A percentile compares a stretch with the other conserved stretches of the same genome.
These are phyloP conservation scores for Porcisia hertigi DNA, from an alignment of 208 protist genomes.

Conservation along the genomic window DNA sequence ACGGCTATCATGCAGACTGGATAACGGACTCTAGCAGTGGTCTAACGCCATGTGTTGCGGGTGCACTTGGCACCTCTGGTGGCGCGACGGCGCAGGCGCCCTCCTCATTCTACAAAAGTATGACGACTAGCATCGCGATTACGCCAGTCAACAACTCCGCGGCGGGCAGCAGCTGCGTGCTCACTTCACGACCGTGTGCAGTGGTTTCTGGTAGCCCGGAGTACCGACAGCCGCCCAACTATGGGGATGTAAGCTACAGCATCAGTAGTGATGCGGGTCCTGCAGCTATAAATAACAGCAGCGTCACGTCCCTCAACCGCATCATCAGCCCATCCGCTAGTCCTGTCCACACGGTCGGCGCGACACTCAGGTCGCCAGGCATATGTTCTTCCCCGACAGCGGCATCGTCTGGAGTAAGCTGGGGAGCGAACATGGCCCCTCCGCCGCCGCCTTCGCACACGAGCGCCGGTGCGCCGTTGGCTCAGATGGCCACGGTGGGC, in stretches of 20 bases:
- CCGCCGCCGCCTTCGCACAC: background rate
- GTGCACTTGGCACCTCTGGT: background rate
- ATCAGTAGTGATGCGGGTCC: background rate
- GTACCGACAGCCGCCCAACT: conserved; percentile 23
- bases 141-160: background rate
- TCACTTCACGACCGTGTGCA: background rate
- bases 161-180: background rate
- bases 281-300: background rate
- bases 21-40: background rate
- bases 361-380: background rate
- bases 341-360: background rate
- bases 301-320: background rate
- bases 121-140: conserved; percentile 2
- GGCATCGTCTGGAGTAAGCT: background rate
- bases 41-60: background rate
- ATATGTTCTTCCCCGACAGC: background rate
- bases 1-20: background rate
- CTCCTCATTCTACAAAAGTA: conserved; percentile 17
- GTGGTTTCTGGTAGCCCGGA: background rate
- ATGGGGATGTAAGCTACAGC: conserved; percentile 6
- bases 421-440: background rate
- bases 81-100: background rate
- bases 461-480: background rate
- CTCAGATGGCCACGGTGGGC: background rate
- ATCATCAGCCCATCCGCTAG: background rate